A percentile compares a stretch with the other conserved stretches of the same genome.
phyloP scores from a whole-genome alignment of 1,284 basidiomycete species.

The Trametes hirsuta region DNA sequence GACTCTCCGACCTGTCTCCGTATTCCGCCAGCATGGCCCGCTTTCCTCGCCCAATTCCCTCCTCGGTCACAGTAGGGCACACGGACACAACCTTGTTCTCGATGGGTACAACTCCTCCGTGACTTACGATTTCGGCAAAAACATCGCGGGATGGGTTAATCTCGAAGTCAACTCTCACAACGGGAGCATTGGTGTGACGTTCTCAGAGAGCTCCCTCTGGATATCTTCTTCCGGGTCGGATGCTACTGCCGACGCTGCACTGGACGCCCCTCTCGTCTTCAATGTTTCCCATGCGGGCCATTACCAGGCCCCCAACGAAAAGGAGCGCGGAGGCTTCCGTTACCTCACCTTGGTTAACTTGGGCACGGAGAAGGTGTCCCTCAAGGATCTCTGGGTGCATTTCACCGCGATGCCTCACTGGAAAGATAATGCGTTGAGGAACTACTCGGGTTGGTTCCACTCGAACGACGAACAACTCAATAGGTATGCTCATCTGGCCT shows the following conservation, averaged over 20 bases:
- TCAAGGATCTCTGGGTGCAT: slow-evolving; percentile 20
- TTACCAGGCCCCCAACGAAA: slow-evolving; percentile 12
- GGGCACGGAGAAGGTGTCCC: neutral
- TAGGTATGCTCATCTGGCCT: neutral
- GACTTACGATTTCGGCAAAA: slow-evolving; percentile 27
- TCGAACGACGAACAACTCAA: slow-evolving; percentile 24
- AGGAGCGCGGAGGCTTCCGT: slow-evolving; percentile 23
- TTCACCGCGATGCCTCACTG: slow-evolving; percentile 26
- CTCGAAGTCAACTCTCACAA: slow-evolving; percentile 13
- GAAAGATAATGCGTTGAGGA: slow-evolving; percentile 9
- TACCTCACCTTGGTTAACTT: slow-evolving; percentile 23
- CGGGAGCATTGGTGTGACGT: slow-evolving; percentile 20
- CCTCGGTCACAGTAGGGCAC: neutral
- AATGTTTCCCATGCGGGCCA: slow-evolving; percentile 10
- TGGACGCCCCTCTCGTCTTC: slow-evolving; percentile 19
- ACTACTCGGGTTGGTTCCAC: slow-evolving; percentile 25
- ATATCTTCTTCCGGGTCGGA: slow-evolving; percentile 16
- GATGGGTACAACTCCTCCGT: slow-evolving; percentile 15
- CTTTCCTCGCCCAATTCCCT: slow-evolving; percentile 9
- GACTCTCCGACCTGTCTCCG: slow-evolving; percentile 12
- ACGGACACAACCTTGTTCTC: slow-evolving; percentile 2
- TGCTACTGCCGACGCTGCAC: slow-evolving; percentile 9
- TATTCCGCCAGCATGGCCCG: slow-evolving; percentile 12
- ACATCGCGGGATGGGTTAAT: slow-evolving; percentile 21
- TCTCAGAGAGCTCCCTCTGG: slow-evolving; percentile 25